Conservation (phyloP, 495 filamentous ascomycete genomes). For the Recurvomyces mirabilis region DNA sequence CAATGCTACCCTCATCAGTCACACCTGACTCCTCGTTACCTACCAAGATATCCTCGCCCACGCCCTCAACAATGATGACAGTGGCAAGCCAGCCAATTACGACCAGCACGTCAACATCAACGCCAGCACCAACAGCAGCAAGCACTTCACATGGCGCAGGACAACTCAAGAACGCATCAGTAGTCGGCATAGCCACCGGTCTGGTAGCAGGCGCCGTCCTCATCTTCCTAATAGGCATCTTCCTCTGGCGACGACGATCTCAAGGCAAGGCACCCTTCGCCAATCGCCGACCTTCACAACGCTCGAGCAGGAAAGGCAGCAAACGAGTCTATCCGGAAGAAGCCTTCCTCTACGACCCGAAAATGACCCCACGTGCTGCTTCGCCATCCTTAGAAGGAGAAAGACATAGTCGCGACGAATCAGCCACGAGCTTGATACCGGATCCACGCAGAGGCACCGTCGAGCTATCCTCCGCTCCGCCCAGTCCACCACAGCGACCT, state of each 20-base stretch:
- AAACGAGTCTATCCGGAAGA: constrained; percentile 5
- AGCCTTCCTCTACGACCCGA: constrained; percentile 11
- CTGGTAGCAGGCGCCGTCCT: constrained; percentile 7
- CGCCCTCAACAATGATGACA: constrained; percentile 1
- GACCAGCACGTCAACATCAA: background rate
- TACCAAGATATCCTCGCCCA: background rate
- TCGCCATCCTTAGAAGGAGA: too few relatives aligned
- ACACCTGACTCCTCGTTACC: background rate
- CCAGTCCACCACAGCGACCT: background rate
- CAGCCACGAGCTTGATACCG: constrained; percentile 1
- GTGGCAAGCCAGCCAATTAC: background rate
- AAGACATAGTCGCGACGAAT: too few relatives aligned
- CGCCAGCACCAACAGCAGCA: background rate
- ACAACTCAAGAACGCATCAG: constrained; percentile 4
- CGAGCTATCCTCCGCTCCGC: background rate
- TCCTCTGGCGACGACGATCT: background rate
- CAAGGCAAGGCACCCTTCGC: constrained; percentile 7
- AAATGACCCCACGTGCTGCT: background rate
- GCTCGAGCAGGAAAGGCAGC: background rate
- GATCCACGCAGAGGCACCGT: constrained; percentile 2
- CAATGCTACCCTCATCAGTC: background rate
- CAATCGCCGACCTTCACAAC: background rate
- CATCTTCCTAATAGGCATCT: background rate
- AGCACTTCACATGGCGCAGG: background rate
- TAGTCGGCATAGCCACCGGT: constrained; percentile 13